phyloP scores from a whole-genome alignment of 2,329 filamentous ascomycete species.

The Aurifilum marmelostoma region DNA sequence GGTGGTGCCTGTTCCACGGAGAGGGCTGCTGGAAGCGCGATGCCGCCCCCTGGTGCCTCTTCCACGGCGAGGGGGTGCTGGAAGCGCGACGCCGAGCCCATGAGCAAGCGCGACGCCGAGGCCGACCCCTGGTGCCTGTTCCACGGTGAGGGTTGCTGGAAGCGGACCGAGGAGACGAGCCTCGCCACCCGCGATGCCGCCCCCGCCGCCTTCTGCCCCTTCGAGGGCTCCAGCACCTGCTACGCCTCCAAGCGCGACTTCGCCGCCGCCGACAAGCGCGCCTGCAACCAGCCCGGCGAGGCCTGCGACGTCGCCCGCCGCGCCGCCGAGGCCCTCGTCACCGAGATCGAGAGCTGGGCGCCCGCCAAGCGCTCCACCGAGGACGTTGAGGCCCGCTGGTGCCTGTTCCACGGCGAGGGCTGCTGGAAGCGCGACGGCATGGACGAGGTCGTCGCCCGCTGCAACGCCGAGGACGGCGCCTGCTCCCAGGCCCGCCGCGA shows the following conservation, averaged over 20 bases:
- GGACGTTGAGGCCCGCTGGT: slow-evolving; percentile 33
- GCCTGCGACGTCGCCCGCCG: slow-evolving; percentile 48
- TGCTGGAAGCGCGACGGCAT: slow-evolving; percentile 41
- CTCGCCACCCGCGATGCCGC: slow-evolving; percentile 16
- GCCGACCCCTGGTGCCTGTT: slow-evolving; percentile 10
- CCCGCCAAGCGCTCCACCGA: slow-evolving; percentile 27
- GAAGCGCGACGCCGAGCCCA: slow-evolving; percentile 34
- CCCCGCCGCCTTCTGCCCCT: slow-evolving; percentile 25
- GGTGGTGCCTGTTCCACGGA: slow-evolving; percentile 27
- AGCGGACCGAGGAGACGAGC: slow-evolving; percentile 32
- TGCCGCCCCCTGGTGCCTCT: slow-evolving; percentile 21
- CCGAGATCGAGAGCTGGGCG: slow-evolving; percentile 33
- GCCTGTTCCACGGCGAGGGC: slow-evolving; percentile 36
- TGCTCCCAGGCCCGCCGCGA: slow-evolving; percentile 44
- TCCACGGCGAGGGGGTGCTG: slow-evolving; percentile 42
- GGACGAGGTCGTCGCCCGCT: slow-evolving; percentile 34
- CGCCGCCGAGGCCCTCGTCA: slow-evolving; percentile 42
- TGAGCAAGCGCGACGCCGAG: slow-evolving; percentile 35
- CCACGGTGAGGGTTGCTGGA: slow-evolving; percentile 42
- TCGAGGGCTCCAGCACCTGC: slow-evolving; percentile 32
- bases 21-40: slow-evolving; percentile 25
- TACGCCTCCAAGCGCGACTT: slow-evolving; percentile 29
- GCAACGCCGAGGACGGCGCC: slow-evolving; percentile 37
- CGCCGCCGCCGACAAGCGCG: slow-evolving; percentile 35
- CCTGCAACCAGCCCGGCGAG: slow-evolving; percentile 45